Evolutionary conservation across 306 rosid species (phyloP).

Genomic region (Cercis canadensis): DNA sequence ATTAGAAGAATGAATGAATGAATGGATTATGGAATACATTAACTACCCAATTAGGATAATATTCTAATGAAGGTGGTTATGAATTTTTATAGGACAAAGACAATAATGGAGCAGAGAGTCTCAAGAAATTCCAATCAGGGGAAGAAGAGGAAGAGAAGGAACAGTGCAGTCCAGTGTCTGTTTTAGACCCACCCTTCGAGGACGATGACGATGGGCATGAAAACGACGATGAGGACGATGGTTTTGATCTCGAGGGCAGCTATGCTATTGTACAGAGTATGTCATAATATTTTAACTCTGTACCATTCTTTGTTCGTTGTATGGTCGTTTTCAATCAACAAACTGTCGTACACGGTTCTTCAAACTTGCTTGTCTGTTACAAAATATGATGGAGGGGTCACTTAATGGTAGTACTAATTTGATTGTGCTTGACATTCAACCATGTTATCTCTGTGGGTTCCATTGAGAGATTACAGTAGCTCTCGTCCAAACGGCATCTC

Average conservation of each 20-base stretch:
- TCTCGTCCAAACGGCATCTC: conserved; percentile 27
- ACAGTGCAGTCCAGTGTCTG: conserved; percentile 91
- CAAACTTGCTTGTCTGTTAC: conserved; percentile 35
- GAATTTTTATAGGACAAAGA: conserved; percentile 55
- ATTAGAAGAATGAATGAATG: too few relatives aligned
- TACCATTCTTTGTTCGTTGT: conserved; percentile 50
- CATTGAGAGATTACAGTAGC: conserved; percentile 46
- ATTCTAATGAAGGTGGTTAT: conserved; percentile 38
- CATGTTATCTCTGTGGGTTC: conserved; percentile 71
- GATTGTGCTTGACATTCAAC: conserved; percentile 37
- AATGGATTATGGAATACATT: conserved; percentile 30
- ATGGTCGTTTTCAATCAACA: conserved; percentile 56
- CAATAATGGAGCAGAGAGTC: conserved; percentile 41
- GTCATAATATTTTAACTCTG: conserved; percentile 43
- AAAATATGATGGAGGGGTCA: conserved; percentile 34
- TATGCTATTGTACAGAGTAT: conserved; percentile 87
- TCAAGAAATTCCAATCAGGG: conserved; percentile 51
- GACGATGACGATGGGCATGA: conserved; percentile 64
- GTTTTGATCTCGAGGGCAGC: conserved; percentile 77
- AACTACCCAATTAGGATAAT: conserved; percentile 37
- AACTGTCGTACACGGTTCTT: conserved; percentile 38
- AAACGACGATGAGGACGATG: conserved; percentile 40
- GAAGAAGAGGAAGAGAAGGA: conserved; percentile 86
- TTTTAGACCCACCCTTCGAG: conserved; percentile 89
- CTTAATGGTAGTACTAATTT: too few relatives aligned